Percentiles rank a stretch among this genome's conserved stretches.
Conservation (phyloP, 225 moss, liverwort and hornwort species). For the Pseudoscleropodium purum region DNA sequence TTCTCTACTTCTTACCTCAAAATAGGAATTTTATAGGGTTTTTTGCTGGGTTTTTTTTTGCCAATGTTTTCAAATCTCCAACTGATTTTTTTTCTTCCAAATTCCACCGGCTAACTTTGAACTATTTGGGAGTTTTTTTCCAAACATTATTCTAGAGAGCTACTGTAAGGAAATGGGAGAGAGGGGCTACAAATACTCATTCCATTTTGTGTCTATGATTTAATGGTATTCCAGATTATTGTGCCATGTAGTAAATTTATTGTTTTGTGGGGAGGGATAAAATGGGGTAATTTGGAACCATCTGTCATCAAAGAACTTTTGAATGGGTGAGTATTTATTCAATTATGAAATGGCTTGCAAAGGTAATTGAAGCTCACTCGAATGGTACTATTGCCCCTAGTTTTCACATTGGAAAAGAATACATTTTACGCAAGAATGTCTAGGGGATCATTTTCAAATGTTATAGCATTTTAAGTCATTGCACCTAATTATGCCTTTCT, state of each 20-base stretch:
- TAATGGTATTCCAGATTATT: neutral
- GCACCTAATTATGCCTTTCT: accelerated
- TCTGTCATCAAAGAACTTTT: neutral
- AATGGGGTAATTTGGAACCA: neutral
- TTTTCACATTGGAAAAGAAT: neutral
- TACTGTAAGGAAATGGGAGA: neutral
- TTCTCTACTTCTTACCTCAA: too few species aligned
- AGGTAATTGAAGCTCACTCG: neutral
- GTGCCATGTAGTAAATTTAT: neutral
- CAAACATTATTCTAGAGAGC: too few species aligned
- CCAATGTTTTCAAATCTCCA: too few species aligned
- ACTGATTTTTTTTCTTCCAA: too few species aligned
- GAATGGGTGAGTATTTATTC: neutral
- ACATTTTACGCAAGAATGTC: neutral
- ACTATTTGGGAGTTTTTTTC: too few species aligned
- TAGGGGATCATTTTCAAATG: accelerated
- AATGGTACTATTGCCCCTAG: accelerated
- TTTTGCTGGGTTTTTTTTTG: too few species aligned
- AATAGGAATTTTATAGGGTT: too few species aligned
- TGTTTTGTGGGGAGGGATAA: neutral
- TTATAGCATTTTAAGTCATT: neutral
- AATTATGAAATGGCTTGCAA: neutral
- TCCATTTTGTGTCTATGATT: neutral
- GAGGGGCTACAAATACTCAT: neutral
- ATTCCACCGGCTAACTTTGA: too few species aligned